phyloP scores from a whole-genome alignment of 805 yeast genomes.

The Naumovozyma baii region DNA sequence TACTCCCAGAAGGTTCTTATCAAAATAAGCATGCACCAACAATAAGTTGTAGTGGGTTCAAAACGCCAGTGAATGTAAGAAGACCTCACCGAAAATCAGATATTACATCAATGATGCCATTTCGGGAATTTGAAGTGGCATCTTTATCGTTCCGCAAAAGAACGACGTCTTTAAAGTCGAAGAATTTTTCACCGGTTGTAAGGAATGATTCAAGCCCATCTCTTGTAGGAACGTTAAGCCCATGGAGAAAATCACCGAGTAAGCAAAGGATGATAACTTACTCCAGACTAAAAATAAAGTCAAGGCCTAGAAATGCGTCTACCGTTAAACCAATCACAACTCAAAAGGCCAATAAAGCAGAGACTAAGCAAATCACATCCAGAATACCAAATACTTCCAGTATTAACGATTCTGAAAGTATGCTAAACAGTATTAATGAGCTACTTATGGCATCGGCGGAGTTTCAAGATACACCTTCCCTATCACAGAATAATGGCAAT shows the following conservation, averaged over 20 bases:
- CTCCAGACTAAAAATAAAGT: neutral
- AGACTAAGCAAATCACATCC: neutral
- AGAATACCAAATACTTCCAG: too few species aligned
- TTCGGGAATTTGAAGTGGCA: neutral
- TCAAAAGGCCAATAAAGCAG: too few species aligned
- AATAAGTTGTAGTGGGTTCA: neutral
- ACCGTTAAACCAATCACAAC: neutral
- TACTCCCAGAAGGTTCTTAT: conserved; percentile 10
- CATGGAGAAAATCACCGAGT: neutral
- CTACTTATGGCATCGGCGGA: neutral
- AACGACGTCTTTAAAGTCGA: neutral
- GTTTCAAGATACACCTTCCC: neutral
- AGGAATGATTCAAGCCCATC: neutral
- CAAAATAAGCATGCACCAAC: conserved; percentile 9
- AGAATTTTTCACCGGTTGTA: neutral
- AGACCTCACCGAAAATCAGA: conserved; percentile 3
- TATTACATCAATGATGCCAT: neutral
- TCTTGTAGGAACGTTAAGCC: neutral
- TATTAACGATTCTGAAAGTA: neutral
- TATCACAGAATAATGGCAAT: neutral
- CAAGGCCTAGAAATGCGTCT: neutral
- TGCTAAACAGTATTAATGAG: neutral
- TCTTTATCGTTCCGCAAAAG: neutral
- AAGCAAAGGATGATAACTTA: neutral
- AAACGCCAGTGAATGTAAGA: neutral